These are phyloP conservation scores for Suhomyces xylopsoci DNA, from an alignment of 805 yeast species.

Conservation along the genomic window DNA sequence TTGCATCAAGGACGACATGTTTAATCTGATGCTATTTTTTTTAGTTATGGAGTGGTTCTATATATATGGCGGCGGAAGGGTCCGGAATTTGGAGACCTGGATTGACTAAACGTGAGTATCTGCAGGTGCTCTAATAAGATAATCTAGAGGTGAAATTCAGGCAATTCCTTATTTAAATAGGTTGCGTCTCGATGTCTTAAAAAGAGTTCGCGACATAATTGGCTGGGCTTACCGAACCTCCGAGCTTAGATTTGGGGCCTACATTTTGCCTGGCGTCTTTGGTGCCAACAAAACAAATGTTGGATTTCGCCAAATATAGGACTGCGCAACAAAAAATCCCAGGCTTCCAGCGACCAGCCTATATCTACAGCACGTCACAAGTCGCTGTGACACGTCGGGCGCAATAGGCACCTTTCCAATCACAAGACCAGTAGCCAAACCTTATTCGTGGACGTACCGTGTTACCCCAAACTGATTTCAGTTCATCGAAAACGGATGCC, in stretches of 20 bases:
- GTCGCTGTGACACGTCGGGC: neutral
- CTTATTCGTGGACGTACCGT: neutral
- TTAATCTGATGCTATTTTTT: too few species aligned
- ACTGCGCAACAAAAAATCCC: neutral
- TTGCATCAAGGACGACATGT: conserved; percentile 14
- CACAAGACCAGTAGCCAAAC: neutral
- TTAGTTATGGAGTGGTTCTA: neutral
- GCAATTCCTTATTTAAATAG: neutral
- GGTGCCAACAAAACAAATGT: neutral
- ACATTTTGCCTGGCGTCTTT: neutral
- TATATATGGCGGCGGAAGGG: neutral
- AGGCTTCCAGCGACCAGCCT: neutral
- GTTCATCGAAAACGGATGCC: neutral
- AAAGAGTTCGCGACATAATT: neutral
- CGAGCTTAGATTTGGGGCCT: neutral
- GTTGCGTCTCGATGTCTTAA: neutral
- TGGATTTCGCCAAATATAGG: neutral
- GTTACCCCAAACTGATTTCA: neutral
- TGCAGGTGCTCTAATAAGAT: neutral
- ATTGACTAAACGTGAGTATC: neutral
- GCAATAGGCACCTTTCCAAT: neutral
- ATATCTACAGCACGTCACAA: neutral
- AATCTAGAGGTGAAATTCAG: neutral
- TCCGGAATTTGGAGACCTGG: neutral
- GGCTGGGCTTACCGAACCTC: neutral